Conservation (phyloP, 768 basidiomycete species). For the Suillus occidentalis region DNA sequence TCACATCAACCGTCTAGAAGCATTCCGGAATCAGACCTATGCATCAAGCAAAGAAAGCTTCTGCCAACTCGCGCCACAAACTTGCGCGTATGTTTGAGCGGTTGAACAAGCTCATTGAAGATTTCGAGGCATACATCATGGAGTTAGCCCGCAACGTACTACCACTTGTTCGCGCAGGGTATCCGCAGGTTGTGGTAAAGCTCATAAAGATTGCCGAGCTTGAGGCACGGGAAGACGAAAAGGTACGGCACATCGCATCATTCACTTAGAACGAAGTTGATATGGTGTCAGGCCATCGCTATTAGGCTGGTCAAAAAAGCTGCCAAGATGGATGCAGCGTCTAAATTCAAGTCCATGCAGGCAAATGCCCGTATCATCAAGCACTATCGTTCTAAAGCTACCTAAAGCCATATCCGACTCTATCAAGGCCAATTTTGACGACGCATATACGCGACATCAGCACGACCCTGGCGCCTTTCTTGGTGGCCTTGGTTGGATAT, state of each 20-base stretch:
- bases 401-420: constrained; percentile 78
- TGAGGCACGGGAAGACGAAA: constrained; percentile 93
- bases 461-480: constrained; percentile 73
- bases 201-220: constrained; percentile 91
- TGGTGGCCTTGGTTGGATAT: constrained; percentile 83
- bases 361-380: constrained; percentile 92
- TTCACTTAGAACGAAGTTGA: background rate
- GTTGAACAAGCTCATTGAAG: constrained; percentile 72
- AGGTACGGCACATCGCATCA: constrained; percentile 47
- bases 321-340: constrained; percentile 88
- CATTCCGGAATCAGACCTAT: constrained; percentile 93
- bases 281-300: constrained; percentile 72
- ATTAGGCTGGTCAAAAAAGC: constrained; percentile 94
- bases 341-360: constrained; percentile 91
- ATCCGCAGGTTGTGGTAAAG: constrained; percentile 86
- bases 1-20: constrained; percentile 88
- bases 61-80: constrained; percentile 63
- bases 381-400: constrained; percentile 90
- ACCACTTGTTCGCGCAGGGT: constrained; percentile 73
- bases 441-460: constrained; percentile 60
- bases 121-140: constrained; percentile 85
- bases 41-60: constrained; percentile 88
- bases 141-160: constrained; percentile 77
- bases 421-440: constrained; percentile 69
- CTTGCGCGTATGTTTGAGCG: constrained; percentile 82